Evolutionary conservation across 805 yeast genomes (phyloP).

Genomic region (Wickerhamiella cacticola): DNA sequence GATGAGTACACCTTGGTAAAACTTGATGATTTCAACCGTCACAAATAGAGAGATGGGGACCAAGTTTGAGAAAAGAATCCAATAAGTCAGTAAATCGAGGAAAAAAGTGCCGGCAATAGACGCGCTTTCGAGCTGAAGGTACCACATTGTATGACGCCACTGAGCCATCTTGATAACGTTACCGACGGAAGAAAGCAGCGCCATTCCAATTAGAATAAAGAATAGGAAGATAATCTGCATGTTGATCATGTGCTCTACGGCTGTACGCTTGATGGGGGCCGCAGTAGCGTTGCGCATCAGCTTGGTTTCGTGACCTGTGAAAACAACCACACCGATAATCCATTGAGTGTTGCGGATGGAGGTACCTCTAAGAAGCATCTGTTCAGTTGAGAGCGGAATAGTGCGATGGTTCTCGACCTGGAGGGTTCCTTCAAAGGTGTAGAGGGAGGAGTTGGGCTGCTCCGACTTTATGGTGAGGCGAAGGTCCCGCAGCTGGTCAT

Average conservation of each 20-base stretch:
- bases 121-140: conserved; percentile 56
- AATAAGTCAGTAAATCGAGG: conserved; percentile 76
- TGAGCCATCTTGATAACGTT: conserved; percentile 62
- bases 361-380: conserved; percentile 87
- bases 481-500: conserved; percentile 41
- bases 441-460: conserved; percentile 85
- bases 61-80: conserved; percentile 91
- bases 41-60: conserved; percentile 97
- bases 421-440: conserved; percentile 88
- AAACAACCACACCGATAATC: conserved; percentile 86
- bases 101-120: conserved; percentile 64
- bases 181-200: conserved; percentile 77
- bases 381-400: conserved; percentile 79
- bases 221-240: conserved; percentile 83
- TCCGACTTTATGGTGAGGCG: conserved; percentile 64
- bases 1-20: conserved; percentile 87
- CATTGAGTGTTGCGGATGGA: conserved; percentile 87
- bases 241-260: conserved; percentile 91
- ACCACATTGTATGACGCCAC: conserved; percentile 42
- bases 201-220: conserved; percentile 57
- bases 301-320: conserved; percentile 97
- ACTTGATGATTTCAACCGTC: conserved; percentile 90
- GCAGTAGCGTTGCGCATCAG: conserved; percentile 98
- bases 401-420: conserved; percentile 29
- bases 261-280: conserved; percentile 92